These are phyloP conservation scores for Phytophthora brassicae DNA, from an alignment of 352 stramenopile species.

Conservation along the genomic window DNA sequence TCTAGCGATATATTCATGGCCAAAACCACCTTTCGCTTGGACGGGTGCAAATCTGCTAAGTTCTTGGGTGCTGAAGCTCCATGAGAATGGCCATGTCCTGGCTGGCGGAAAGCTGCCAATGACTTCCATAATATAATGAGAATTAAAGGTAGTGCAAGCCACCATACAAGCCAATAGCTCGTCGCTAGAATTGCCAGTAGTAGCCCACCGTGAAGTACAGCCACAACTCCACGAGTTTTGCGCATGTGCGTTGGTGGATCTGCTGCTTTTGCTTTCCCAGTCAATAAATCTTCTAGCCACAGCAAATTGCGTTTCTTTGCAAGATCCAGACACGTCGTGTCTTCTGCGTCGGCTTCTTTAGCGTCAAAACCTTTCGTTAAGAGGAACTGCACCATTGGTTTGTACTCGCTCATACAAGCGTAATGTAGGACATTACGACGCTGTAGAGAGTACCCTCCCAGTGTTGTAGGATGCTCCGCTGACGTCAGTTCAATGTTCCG, in stretches of 20 bases:
- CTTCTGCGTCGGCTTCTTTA: constrained; percentile 44
- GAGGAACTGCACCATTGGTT: constrained; percentile 71
- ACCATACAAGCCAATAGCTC: constrained; percentile 74
- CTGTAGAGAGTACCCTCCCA: constrained; percentile 38
- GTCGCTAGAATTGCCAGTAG: constrained; percentile 58
- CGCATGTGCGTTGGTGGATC: constrained; percentile 54
- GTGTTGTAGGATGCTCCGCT: constrained; percentile 14
- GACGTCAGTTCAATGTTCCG: constrained; percentile 22
- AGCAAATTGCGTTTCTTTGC: constrained; percentile 36
- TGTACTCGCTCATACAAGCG: constrained; percentile 60
- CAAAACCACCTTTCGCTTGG: constrained; percentile 46
- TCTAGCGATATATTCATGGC: constrained; percentile 37
- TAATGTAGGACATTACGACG: constrained; percentile 58
- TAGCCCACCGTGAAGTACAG: constrained; percentile 48
- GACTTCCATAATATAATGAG: constrained; percentile 52
- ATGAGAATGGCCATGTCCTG: constrained; percentile 44
- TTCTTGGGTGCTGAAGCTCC: constrained; percentile 36
- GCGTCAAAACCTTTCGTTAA: constrained; percentile 59
- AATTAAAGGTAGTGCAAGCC: constrained; percentile 63
- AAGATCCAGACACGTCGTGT: constrained; percentile 47
- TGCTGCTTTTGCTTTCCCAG: constrained; percentile 36
- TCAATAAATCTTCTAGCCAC: constrained; percentile 56
- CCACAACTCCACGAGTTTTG: constrained; percentile 50
- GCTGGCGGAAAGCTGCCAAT: constrained; percentile 46
- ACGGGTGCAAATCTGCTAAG: constrained; percentile 36